phyloP scores from a whole-genome alignment of 768 basidiomycete species.

The Sarcodon aspratus region DNA sequence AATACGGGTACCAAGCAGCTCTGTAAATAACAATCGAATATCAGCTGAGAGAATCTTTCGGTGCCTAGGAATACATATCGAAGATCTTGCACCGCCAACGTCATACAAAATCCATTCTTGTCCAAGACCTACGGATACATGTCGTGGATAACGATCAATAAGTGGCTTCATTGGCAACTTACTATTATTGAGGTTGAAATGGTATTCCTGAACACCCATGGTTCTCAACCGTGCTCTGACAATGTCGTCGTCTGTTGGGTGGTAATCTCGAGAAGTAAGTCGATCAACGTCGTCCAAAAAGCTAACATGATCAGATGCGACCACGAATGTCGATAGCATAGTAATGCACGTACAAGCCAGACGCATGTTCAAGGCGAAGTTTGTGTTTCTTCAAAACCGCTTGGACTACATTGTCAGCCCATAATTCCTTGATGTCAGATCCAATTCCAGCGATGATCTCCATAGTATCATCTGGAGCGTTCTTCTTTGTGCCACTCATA shows the following conservation, averaged over 20 bases:
- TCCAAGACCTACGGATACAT: conserved; percentile 41
- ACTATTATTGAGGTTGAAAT: conserved; percentile 57
- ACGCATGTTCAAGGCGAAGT: conserved; percentile 50
- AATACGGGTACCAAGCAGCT: conserved; percentile 70
- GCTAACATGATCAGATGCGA: conserved; percentile 20
- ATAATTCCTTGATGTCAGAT: conserved; percentile 57
- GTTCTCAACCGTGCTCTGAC: conserved; percentile 72
- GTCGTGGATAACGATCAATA: background rate
- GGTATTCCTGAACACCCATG: conserved; percentile 68
- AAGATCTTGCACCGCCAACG: conserved; percentile 66
- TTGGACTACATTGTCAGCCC: conserved; percentile 54
- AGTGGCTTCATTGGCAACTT: conserved; percentile 8
- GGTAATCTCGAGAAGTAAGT: conserved; percentile 49
- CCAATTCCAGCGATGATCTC: conserved; percentile 49
- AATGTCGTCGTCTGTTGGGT: conserved; percentile 67
- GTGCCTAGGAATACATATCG: conserved; percentile 24
- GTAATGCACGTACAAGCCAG: conserved; percentile 58
- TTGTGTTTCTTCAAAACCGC: conserved; percentile 43
- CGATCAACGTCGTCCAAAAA: conserved; percentile 63
- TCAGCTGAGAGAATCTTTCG: conserved; percentile 4
- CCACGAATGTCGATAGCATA: background rate
- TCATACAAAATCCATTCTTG: conserved; percentile 77
- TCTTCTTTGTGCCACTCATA: background rate
- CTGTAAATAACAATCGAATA: conserved; percentile 28
- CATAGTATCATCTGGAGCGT: conserved; percentile 37